These are phyloP conservation scores for Hymenoscyphus fraxineus DNA, from an alignment of 2,329 filamentous ascomycete species.

Conservation along the genomic window DNA sequence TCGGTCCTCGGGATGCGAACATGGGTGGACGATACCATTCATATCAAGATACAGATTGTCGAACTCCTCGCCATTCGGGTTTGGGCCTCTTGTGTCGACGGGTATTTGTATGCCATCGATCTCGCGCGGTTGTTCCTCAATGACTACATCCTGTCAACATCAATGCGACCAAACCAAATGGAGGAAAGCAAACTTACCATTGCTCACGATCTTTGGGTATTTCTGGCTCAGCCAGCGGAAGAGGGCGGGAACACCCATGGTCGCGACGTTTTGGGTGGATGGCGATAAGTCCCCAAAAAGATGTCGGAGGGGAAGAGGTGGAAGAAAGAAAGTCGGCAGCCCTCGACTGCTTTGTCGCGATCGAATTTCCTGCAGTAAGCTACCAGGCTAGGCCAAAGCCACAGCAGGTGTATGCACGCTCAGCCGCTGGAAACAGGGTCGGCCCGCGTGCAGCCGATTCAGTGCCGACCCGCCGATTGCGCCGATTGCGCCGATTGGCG, in stretches of 20 bases:
- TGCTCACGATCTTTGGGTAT: conserved; percentile 84
- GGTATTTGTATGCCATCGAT: conserved; percentile 83
- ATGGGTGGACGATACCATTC: conserved; percentile 99
- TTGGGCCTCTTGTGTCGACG: conserved; percentile 76
- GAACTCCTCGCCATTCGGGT: conserved; percentile 96
- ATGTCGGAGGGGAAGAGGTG: neutral
- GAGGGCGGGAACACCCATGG: conserved; percentile 32
- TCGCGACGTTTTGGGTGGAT: conserved; percentile 5
- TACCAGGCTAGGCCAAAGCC: neutral
- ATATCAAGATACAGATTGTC: conserved; percentile 98
- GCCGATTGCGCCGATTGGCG: too few relatives aligned
- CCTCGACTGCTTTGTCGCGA: neutral
- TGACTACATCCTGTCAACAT: conserved; percentile 83
- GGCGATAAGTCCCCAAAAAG: neutral
- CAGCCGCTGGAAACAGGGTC: neutral
- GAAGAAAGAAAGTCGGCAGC: neutral
- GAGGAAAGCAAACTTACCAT: conserved; percentile 7
- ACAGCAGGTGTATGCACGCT: neutral
- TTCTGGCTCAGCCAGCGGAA: conserved; percentile 97
- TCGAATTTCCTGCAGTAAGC: neutral
- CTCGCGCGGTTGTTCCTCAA: conserved; percentile 77
- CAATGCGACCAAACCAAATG: conserved; percentile 44
- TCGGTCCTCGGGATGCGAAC: conserved; percentile 92
- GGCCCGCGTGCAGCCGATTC: too few relatives aligned
- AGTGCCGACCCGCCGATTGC: too few relatives aligned